Conservation (phyloP, 2,329 filamentous ascomycete species). For the Aspergillus vadensis region DNA sequence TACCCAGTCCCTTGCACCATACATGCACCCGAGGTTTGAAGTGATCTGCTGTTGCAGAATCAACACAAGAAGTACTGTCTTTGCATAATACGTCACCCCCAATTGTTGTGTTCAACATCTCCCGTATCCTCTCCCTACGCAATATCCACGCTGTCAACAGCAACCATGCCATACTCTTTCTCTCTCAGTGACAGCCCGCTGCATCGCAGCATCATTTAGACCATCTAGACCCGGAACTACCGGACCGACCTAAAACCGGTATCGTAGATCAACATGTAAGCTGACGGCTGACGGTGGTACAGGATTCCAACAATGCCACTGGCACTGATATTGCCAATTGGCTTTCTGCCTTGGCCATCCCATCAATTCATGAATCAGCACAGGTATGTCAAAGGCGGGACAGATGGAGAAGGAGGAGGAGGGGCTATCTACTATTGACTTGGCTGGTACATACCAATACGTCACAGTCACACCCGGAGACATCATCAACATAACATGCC, state of each 20-base stretch:
- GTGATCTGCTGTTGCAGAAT: background rate
- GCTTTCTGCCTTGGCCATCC: background rate
- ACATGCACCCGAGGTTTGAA: background rate
- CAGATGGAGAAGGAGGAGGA: no score
- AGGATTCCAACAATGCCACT: background rate
- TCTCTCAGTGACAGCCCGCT: background rate
- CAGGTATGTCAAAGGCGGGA: no score
- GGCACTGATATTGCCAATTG: no score
- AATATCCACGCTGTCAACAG: background rate
- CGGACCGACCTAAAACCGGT: background rate
- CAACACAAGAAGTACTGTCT: background rate
- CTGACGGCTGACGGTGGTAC: background rate
- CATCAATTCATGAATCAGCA: background rate
- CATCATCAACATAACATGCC: background rate
- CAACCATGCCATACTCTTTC: background rate
- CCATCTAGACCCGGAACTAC: background rate
- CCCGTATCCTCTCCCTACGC: background rate
- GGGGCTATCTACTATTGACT: background rate
- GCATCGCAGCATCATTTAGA: background rate
- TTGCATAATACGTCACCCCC: background rate
- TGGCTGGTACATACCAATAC: background rate
- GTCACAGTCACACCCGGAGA: background rate
- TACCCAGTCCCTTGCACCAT: conserved; percentile 1
- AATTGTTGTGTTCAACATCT: background rate
- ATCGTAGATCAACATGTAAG: background rate